A percentile compares a stretch with the other conserved stretches of the same genome.
These are phyloP conservation scores for Heterobasidion annosum DNA, from an alignment of 1,284 basidiomycete genomes.

Conservation along the genomic window DNA sequence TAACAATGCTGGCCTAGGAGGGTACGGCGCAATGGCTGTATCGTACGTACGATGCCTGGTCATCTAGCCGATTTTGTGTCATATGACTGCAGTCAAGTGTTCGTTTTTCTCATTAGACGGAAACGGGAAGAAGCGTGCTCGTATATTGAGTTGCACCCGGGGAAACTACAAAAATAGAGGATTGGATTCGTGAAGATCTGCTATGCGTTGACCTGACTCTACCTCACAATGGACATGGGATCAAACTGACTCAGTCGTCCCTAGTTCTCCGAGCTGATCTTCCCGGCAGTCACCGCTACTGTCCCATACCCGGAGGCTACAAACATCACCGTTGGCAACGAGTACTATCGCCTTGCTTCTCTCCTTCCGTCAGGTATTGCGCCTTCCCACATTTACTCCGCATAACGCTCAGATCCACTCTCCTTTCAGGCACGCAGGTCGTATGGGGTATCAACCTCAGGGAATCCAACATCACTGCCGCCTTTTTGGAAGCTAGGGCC, in stretches of 20 bases:
- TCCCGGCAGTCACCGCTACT: constrained; percentile 36
- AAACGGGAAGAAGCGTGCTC: no score
- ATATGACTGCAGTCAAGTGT: no score
- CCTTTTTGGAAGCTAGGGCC: constrained; percentile 46
- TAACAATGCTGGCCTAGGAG: not conserved
- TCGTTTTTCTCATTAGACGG: no score
- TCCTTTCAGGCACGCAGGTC: constrained; percentile 39
- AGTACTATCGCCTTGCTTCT: constrained; percentile 45
- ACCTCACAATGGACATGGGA: not conserved
- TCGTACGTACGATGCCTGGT: no score
- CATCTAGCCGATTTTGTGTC: no score
- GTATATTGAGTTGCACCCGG: no score
- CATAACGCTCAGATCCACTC: no score
- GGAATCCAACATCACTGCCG: constrained; percentile 44
- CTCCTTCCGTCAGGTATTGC: constrained; percentile 41
- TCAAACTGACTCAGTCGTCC: not conserved
- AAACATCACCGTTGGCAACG: constrained; percentile 45
- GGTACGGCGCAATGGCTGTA: no score
- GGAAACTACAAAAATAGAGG: no score
- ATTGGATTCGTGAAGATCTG: no score
- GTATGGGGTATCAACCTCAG: constrained; percentile 69
- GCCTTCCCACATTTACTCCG: no score
- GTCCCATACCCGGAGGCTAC: constrained; percentile 58
- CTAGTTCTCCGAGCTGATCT: constrained; percentile 32
- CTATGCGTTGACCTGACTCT: no score